Evolutionary conservation across 495 filamentous ascomycete genomes (phyloP), one percentile per base, ranked within the genome.

Genomic region (Friedmanniomyces simplex): DNA sequence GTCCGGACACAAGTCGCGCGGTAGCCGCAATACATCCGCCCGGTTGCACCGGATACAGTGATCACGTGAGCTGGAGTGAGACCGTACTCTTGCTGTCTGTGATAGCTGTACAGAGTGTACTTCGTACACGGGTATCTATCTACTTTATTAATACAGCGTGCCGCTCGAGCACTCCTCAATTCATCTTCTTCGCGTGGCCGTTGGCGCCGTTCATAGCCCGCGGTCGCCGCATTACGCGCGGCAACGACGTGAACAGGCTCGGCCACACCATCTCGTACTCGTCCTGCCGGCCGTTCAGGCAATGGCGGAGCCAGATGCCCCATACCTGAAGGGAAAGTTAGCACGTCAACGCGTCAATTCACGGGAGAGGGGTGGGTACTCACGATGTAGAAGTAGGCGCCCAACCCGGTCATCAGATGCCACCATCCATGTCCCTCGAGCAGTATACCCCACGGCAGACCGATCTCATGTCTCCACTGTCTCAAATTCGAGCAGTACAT

Each of bases 391-490:
- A 85, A 81, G 68, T 95, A 94, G 46, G 87, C 91, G 63, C 85
- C 81, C 24, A 74, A 68, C 8, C 79, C 79, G 32, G 79, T 85
- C 79, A 85, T 80, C 10, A 84, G 63, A 67, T 86, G 83, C 91
- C 93, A 98, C 93, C 93, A 97, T 12, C 89, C 93, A 74, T 98
- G 93, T 0, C 89, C 91, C 71, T 97, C 93, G 1, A 96, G 73
- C 12, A 96, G 55, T 10, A 94, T 78, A 1, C 91, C 88, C 93
- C 93, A 98, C 0, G 93, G 93, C 42, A 97, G 73, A 21, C 85
- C 84, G 37, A 96, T 71, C 50, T 79, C 68, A 54, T 83, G 81
- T 59, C 91, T 81, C 82, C 85, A 89, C 13, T 54, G 63, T 11
- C 84, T 78, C 51, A 96, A 72, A n/a, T 72, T 76, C 25, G 75